A percentile compares a stretch with the other conserved stretches of the same genome.
Conservation (phyloP, 768 basidiomycete genomes). For the Kwoniella newhampshirensis region DNA sequence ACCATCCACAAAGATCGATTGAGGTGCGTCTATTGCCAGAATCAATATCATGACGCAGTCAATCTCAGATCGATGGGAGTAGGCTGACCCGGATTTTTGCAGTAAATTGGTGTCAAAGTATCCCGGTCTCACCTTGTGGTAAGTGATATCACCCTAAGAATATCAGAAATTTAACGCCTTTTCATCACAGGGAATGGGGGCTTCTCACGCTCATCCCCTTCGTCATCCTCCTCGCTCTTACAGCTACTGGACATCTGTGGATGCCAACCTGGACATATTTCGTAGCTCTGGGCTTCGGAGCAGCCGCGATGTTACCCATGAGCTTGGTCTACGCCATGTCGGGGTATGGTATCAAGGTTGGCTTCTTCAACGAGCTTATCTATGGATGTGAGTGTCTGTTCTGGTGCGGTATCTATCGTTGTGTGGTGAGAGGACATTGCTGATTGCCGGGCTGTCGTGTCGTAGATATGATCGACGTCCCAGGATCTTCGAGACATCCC, state of each 20-base stretch:
- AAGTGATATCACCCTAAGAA: neutral
- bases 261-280: slow-evolving; percentile 20
- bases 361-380: slow-evolving; percentile 19
- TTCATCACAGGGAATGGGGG: slow-evolving; percentile 18
- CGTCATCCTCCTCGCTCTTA: slow-evolving; percentile 11
- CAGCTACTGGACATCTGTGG: slow-evolving; percentile 1
- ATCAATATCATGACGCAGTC: neutral
- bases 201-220: slow-evolving; percentile 6
- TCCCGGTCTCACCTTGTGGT: slow-evolving; percentile 15
- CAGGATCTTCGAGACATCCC: slow-evolving; percentile 15
- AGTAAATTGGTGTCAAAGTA: neutral
- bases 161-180: neutral
- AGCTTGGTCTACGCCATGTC: slow-evolving; percentile 14
- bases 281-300: slow-evolving; percentile 16
- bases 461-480: slow-evolving; percentile 19
- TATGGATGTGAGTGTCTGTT: slow-evolving; percentile 12
- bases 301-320: slow-evolving; percentile 19
- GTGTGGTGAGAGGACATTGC: neutral
- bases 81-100: too few relatives aligned
- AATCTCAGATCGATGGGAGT: neutral
- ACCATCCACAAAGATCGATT: slow-evolving; percentile 15
- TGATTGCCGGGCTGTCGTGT: too few relatives aligned
- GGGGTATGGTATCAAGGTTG: slow-evolving; percentile 18
- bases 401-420: neutral
- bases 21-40: neutral